phyloP scores from a whole-genome alignment of 345 rosid genomes.

The Bruguiera sexangula region DNA sequence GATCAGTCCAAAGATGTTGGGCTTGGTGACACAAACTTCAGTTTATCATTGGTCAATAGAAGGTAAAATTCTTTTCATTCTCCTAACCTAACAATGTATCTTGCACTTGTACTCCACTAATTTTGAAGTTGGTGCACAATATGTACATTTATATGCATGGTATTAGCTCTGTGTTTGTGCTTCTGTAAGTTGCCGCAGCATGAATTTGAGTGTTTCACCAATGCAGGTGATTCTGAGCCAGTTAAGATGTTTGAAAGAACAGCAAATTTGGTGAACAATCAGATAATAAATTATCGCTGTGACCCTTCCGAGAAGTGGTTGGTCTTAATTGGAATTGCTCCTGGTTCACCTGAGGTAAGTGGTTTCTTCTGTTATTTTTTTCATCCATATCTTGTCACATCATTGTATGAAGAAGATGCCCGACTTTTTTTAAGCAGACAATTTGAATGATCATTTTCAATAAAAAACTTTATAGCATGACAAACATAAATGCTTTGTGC shows the following conservation, averaged over 20 bases:
- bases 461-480: neutral
- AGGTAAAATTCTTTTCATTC: slow-evolving; percentile 37
- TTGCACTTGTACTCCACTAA: neutral
- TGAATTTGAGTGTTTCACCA: neutral
- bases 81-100: neutral
- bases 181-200: neutral
- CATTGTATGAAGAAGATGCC: neutral
- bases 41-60: slow-evolving; percentile 99
- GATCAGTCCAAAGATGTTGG: slow-evolving; percentile 90
- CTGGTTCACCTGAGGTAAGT: slow-evolving; percentile 93
- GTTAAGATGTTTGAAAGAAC: slow-evolving; percentile 95
- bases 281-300: slow-evolving; percentile 91
- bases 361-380: neutral
- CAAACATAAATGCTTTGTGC: neutral
- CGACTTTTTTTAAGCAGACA: neutral
- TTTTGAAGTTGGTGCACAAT: neutral
- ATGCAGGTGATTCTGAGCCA: slow-evolving; percentile 89
- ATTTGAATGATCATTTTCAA: neutral
- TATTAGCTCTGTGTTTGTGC: neutral
- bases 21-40: slow-evolving; percentile 79
- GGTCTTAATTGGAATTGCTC: slow-evolving; percentile 96
- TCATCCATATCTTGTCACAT: neutral
- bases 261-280: slow-evolving; percentile 86
- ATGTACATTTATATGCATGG: neutral
- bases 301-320: slow-evolving; percentile 98